Base-by-base conservation (phyloP, 2,329 filamentous ascomycete genomes). In the Fusarium virguliforme region DNA sequence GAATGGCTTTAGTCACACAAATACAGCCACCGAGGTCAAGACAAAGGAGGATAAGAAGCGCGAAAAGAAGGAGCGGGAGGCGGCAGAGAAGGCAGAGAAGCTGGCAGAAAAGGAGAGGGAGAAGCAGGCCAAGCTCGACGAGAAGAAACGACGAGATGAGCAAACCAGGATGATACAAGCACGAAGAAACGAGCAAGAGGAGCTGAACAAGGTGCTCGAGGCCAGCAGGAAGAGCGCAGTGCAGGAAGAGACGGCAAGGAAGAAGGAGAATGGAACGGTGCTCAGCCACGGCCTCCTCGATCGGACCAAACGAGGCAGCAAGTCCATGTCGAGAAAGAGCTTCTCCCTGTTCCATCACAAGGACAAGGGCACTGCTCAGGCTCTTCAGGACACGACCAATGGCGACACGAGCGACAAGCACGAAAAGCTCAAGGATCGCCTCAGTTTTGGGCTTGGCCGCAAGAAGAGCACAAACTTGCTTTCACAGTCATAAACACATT, bases 321-420 rank as follows among this genome's bases (percentile, higher is more conserved):
- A 93, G 83, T 94, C 93, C 70, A 87, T 97, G 83, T 89, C 92
- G 54, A 89, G 91, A 69, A 94, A 92, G 80, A 92, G 92, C 72
- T 91, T 93, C 75, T 88, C 87, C 34, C 92, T 93, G 76, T 82
- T 91, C 43, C 75, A 73, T 38, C 84, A 86, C 74, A 89, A 88
- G 67, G 86, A 88, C 67, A 86, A 83, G 78, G 74, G 68, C 72
- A 76, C 67, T 26, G 73, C 73, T 26, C 76, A 73, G 22, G 73
- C 77, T 35, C 38, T 70, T 6, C 60, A 64, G n/a, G 61, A 65
- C 26, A 59, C 67, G 48, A 48, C 70, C 37, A 77, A 74, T 40
- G 66, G 71, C 51, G 73, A 74, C 35, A 12, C 65, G n/a, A 34
- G 62, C 56, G 74, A 75, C 32, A 88, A 87, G 78, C 83, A 83